These are phyloP conservation scores for Kazachstania sp. DNA, from an alignment of 1,139 yeast species.

Conservation along the genomic window DNA sequence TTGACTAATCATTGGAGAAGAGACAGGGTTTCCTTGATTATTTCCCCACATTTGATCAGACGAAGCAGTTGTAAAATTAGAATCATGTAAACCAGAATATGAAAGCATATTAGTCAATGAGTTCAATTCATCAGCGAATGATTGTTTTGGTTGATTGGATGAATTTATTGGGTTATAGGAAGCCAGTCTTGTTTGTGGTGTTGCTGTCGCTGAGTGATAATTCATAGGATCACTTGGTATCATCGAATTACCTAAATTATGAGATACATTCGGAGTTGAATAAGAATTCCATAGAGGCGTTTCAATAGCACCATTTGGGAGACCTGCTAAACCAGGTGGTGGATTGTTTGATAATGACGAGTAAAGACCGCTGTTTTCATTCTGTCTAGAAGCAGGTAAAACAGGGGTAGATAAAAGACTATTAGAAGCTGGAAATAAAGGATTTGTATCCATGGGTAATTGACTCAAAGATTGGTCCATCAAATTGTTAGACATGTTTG, in stretches of 20 bases:
- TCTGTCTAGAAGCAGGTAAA: background rate
- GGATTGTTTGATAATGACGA: background rate
- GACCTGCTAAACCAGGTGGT: background rate
- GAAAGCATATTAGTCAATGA: constrained; percentile 24
- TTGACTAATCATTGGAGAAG: background rate
- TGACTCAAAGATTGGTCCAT: background rate
- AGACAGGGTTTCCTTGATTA: constrained; percentile 6
- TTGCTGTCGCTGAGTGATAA: background rate
- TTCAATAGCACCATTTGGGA: background rate
- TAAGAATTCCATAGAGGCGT: constrained; percentile 3
- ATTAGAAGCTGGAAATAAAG: background rate
- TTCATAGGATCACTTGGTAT: background rate
- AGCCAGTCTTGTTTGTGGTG: background rate
- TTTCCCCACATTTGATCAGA: constrained; percentile 17
- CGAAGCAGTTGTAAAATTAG: constrained; percentile 3
- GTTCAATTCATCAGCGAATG: constrained; percentile 23
- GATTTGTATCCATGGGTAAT: background rate
- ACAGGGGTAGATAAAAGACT: background rate
- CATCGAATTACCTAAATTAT: background rate
- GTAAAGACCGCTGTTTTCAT: background rate
- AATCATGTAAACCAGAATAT: constrained; percentile 18
- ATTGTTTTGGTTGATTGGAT: constrained; percentile 5
- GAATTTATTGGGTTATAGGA: background rate
- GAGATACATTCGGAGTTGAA: background rate
- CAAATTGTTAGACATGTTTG: background rate